phyloP scores from a whole-genome alignment of 345 rosid genomes.

The Aquilaria sinensis region DNA sequence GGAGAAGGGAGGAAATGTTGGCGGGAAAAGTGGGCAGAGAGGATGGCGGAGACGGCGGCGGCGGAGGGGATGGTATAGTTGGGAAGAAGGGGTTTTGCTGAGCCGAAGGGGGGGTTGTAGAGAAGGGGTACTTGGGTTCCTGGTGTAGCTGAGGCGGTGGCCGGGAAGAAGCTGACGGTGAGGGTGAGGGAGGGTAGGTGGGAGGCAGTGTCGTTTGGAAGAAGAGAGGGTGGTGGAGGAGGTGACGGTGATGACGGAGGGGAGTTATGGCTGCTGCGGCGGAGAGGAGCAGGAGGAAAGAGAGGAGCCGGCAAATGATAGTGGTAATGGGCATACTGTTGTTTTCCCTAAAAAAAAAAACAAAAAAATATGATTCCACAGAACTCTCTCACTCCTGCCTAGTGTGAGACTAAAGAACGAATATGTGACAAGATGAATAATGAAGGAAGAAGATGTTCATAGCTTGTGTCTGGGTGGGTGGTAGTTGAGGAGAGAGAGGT shows the following conservation, averaged over 20 bases:
- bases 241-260: constrained; percentile 27
- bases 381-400: not conserved
- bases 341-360: too few species aligned
- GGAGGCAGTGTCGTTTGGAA: constrained; percentile 38
- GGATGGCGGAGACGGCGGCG: constrained; percentile 36
- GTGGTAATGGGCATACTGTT: not conserved
- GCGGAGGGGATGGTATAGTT: constrained; percentile 28
- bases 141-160: constrained; percentile 29
- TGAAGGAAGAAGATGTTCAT: not conserved
- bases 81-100: constrained; percentile 45
- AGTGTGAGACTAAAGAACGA: not conserved
- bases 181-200: constrained; percentile 25
- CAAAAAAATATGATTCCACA: not conserved
- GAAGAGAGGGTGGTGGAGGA: constrained; percentile 76
- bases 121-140: constrained; percentile 45
- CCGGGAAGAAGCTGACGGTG: constrained; percentile 26
- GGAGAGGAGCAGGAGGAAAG: constrained; percentile 23
- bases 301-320: not conserved
- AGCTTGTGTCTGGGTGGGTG: not conserved
- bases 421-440: not conserved
- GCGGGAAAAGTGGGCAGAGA: constrained; percentile 75
- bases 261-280: constrained; percentile 5
- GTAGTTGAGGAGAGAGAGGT: not conserved
- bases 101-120: constrained; percentile 31
- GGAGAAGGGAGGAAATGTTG: constrained; percentile 72